Conservation (phyloP, 768 basidiomycete genomes). For the Pleurotus sapidus region DNA sequence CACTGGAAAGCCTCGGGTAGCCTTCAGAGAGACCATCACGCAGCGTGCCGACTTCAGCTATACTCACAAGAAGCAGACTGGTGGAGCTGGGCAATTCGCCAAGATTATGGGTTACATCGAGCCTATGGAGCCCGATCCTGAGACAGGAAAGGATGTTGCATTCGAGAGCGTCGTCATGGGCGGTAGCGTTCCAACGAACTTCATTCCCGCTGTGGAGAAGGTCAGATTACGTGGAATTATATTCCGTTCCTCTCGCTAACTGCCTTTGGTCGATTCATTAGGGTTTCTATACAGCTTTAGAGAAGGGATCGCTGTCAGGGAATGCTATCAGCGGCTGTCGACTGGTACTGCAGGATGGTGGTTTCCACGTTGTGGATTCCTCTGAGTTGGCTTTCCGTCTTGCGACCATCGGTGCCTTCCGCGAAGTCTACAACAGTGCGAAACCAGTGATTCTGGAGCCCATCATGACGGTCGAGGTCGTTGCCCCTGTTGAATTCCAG, state of each 20-base stretch:
- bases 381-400: constrained; percentile 94
- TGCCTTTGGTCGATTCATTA: constrained; percentile 22
- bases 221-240: constrained; percentile 29
- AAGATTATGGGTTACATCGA: constrained; percentile 90
- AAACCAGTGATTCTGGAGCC: constrained; percentile 88
- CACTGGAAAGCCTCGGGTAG: constrained; percentile 95
- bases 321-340: constrained; percentile 85
- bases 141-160: constrained; percentile 77
- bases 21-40: constrained; percentile 94
- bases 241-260: no score
- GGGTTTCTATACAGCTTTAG: constrained; percentile 94
- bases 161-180: constrained; percentile 92
- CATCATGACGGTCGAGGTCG: constrained; percentile 98
- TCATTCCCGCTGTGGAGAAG: constrained; percentile 94
- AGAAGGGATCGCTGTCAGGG: constrained; percentile 87
- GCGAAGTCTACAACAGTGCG: constrained; percentile 80
- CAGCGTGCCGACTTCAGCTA: constrained; percentile 80
- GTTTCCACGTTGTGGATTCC: constrained; percentile 91
- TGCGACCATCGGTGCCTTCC: constrained; percentile 88
- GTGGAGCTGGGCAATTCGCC: constrained; percentile 96
- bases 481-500: constrained; percentile 96
- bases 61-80: constrained; percentile 97
- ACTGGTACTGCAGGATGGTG: constrained; percentile 89
- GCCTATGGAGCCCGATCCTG: constrained; percentile 71
- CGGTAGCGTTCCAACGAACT: constrained; percentile 86